A percentile compares a stretch with the other conserved stretches of the same genome.
Evolutionary conservation across 441 rosid species (phyloP).

Genomic region (Capsella rubella): DNA sequence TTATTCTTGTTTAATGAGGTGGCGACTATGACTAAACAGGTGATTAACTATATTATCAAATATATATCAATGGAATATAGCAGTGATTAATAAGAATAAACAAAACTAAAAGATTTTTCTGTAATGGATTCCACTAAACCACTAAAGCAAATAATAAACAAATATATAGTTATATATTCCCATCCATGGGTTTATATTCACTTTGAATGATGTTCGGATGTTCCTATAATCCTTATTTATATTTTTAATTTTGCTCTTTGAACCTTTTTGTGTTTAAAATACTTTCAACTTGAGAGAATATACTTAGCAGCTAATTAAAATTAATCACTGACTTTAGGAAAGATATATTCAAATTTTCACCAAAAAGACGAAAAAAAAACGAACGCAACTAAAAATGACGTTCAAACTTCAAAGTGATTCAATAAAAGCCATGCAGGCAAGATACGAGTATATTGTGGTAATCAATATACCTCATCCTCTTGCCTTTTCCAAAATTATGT

Average conservation of each 20-base stretch:
- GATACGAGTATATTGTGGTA: constrained; percentile 9
- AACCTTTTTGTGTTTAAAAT: constrained; percentile 26
- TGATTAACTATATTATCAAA: constrained; percentile 35
- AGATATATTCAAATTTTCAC: background rate
- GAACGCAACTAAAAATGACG: constrained; percentile 26
- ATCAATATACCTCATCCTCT: background rate
- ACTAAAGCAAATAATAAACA: constrained; percentile 29
- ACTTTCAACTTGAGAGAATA: constrained; percentile 36
- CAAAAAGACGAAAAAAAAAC: background rate
- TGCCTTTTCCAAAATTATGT: constrained; percentile 13
- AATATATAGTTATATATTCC: constrained; percentile 44
- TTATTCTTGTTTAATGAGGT: constrained; percentile 36
- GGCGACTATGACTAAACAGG: constrained; percentile 47
- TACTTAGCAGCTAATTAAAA: constrained; percentile 25
- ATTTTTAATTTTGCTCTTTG: constrained; percentile 18
- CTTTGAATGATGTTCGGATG: constrained; percentile 29
- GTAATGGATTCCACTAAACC: constrained; percentile 65
- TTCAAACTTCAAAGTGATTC: constrained; percentile 6
- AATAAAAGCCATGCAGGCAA: constrained; percentile 29
- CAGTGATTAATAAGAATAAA: constrained; percentile 31
- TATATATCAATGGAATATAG: constrained; percentile 34
- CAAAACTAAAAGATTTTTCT: constrained; percentile 13
- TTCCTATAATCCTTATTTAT: constrained; percentile 26
- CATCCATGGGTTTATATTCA: constrained; percentile 46
- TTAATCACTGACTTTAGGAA: constrained; percentile 17